A percentile compares a stretch with the other conserved stretches of the same genome.
Conservation (phyloP, 2,329 filamentous ascomycete genomes). For the Sporothrix protearum region DNA sequence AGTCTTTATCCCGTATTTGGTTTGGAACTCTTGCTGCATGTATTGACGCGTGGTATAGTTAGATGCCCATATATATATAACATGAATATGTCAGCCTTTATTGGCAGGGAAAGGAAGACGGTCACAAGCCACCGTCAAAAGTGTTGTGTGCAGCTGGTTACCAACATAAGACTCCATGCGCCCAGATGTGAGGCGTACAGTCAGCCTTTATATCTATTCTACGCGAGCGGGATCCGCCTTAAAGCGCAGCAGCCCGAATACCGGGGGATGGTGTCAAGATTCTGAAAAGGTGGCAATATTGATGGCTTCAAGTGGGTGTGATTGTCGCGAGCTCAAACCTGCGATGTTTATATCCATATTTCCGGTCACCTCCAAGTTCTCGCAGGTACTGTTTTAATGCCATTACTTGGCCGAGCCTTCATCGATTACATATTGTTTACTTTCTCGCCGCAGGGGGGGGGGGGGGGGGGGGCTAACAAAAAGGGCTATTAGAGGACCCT, state of each 20-base stretch:
- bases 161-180: background rate
- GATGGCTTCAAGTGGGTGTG: background rate
- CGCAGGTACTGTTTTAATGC: background rate
- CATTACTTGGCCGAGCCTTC: background rate
- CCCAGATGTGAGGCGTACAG: background rate
- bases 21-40: background rate
- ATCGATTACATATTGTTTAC: background rate
- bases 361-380: background rate
- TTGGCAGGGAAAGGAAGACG: background rate
- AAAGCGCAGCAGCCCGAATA: background rate
- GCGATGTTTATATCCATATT: background rate
- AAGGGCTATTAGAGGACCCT: no score
- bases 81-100: background rate
- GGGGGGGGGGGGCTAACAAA: background rate
- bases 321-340: background rate
- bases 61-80: background rate
- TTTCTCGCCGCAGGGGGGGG: no score
- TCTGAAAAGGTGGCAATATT: background rate
- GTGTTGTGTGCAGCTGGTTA: background rate
- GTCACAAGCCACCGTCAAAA: background rate
- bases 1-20: conserved; percentile 6
- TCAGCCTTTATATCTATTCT: background rate
- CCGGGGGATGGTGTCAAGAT: background rate
- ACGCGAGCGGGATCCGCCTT: background rate
- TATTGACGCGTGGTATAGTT: background rate